Evolutionary conservation across 2,329 filamentous ascomycete species (phyloP), one percentile per base, ranked within the genome.

Genomic region (Monosporascus sp.): DNA sequence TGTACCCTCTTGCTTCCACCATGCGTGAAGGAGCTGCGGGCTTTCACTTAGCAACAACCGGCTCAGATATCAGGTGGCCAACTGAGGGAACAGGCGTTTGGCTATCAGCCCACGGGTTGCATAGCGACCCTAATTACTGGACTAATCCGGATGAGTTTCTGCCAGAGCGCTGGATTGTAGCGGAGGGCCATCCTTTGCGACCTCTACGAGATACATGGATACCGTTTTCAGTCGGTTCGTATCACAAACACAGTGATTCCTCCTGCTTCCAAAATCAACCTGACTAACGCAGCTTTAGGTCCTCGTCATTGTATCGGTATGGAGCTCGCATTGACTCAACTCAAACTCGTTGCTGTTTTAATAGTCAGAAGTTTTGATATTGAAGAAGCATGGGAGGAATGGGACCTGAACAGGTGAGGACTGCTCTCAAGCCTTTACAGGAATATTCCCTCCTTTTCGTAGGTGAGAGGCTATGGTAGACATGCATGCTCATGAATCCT

Each of bases 301-400:
- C 75, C 76, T 3, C 64, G 81, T 9, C 78, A 76, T 44, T 85
- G 81, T 55, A 76, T 85, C 37, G 82, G 81, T 0, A 76, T 83
- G 65, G 75, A 80, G 55, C 67, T 85, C 45, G 81, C 77, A 3
- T 72, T 80, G 64, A 70, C 78, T 38, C 76, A 84, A 65, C 69
- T 78, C 26, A 76, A 74, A 54, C 69, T 78, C 48, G 74, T 78
- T 4, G 59, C 81, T 15, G 74, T 78, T 3, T 66, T 82, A 58
- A 72, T 75, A 2, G 63, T 77, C 1, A 62, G 79, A 31, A 70
- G 72, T 15, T 80, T 82, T 41, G 79, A 83, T 35, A 75, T 84
- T 44, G 65, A 70, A 48, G 68, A 71, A 28, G 70, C 68, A 6
- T 78, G 74, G 65, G 69, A 72, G 7, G 70, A 74, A 56, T 69